These are phyloP conservation scores for Pterothamnion heteromorphum DNA, from an alignment of 31 red algal species.

Conservation along the genomic window DNA sequence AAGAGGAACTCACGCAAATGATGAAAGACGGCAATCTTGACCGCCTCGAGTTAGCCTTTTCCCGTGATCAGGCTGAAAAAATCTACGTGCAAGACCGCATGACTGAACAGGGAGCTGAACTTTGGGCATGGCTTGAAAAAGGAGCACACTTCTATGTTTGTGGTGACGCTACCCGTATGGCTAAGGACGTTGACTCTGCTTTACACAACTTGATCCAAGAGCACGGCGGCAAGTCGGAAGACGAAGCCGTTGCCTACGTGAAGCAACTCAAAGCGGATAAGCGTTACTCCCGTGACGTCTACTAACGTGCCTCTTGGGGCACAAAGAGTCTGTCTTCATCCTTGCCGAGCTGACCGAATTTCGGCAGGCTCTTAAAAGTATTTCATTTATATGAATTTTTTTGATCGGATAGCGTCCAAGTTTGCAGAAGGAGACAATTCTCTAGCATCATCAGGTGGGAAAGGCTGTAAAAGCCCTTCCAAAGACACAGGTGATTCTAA, in stretches of 20 bases:
- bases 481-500: too few relatives aligned
- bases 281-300: slow-evolving; percentile 94
- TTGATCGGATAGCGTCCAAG: neutral
- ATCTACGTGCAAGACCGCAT: slow-evolving; percentile 96
- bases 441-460: too few relatives aligned
- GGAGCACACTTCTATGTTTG: slow-evolving; percentile 93
- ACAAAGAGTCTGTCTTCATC: too few relatives aligned
- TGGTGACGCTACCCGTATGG: slow-evolving; percentile 89
- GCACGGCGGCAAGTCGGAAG: slow-evolving; percentile 28
- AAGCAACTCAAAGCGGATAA: slow-evolving; percentile 50
- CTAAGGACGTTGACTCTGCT: slow-evolving; percentile 79
- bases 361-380: neutral
- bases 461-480: too few relatives aligned
- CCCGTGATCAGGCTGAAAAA: slow-evolving; percentile 79
- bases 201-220: slow-evolving; percentile 49
- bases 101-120: slow-evolving; percentile 48
- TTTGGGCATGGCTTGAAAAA: slow-evolving; percentile 64
- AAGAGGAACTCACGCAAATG: slow-evolving; percentile 39
- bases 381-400: neutral
- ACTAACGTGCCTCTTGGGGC: too few relatives aligned
- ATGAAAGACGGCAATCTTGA: slow-evolving; percentile 45
- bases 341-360: neutral
- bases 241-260: slow-evolving; percentile 61
- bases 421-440: too few relatives aligned
- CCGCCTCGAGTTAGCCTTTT: slow-evolving; percentile 77